Conservation (phyloP, 768 basidiomycete species). For the Amanita rimosa region DNA sequence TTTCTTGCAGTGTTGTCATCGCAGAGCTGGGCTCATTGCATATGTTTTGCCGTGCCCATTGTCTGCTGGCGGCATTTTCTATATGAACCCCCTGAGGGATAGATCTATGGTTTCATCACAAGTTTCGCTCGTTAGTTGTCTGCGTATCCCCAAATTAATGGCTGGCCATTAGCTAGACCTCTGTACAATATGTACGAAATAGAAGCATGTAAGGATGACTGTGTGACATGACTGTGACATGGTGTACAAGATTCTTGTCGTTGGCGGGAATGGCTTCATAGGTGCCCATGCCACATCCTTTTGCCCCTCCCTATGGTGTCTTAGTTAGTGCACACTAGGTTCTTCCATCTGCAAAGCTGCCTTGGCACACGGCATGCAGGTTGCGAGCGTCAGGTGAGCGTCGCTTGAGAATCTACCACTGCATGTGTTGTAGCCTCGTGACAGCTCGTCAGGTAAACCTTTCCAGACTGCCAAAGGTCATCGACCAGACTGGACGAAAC, state of each 20-base stretch:
- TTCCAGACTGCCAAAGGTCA: constrained; percentile 88
- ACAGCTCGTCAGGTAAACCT: constrained; percentile 78
- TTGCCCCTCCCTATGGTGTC: constrained; percentile 3
- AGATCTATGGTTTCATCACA: neutral
- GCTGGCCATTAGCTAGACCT: neutral
- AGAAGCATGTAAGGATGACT: neutral
- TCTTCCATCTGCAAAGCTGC: constrained; percentile 91
- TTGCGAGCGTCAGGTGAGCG: constrained; percentile 77
- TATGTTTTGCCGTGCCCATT: neutral
- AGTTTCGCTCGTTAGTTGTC: neutral
- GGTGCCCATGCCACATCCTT: constrained; percentile 31
- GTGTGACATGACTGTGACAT: constrained; percentile 9
- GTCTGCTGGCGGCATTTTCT: neutral
- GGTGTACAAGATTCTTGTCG: constrained; percentile 66
- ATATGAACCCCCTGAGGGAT: neutral
- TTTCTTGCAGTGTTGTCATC: constrained; percentile 6
- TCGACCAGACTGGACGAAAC: constrained; percentile 71
- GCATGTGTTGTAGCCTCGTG: neutral
- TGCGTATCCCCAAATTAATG: neutral
- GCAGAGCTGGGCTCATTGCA: neutral
- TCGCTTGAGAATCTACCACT: neutral
- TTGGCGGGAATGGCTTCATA: constrained; percentile 98
- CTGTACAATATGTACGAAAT: neutral
- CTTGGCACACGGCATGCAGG: constrained; percentile 71
- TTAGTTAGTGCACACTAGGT: constrained; percentile 33